These are phyloP conservation scores for Phytopythium chamaehyphon DNA, from an alignment of 352 stramenopile species.

Conservation along the genomic window DNA sequence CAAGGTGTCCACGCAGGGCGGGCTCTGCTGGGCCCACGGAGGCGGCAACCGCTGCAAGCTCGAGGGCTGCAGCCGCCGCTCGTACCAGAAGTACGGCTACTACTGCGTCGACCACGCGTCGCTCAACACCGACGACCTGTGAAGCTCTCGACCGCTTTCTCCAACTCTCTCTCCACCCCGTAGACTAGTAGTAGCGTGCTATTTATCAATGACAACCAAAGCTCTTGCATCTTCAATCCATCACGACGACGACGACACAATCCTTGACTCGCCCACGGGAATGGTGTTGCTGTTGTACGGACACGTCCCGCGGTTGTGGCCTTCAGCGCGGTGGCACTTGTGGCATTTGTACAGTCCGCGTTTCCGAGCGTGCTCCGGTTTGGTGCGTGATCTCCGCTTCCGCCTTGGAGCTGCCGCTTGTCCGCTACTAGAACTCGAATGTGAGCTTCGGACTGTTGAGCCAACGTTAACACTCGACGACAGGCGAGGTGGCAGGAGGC, in stretches of 20 bases:
- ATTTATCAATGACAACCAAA: too few relatives aligned
- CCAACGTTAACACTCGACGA: slow-evolving; percentile 10
- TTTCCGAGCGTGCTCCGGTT: slow-evolving; percentile 30
- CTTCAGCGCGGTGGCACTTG: slow-evolving; percentile 39
- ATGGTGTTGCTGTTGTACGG: slow-evolving; percentile 31
- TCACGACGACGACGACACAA: too few relatives aligned
- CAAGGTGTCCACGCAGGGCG: slow-evolving; percentile 59
- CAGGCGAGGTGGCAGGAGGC: slow-evolving; percentile 23
- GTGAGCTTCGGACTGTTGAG: background rate
- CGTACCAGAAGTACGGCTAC: slow-evolving; percentile 62
- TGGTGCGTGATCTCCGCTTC: slow-evolving; percentile 29
- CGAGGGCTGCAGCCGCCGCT: slow-evolving; percentile 48
- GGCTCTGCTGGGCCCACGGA: slow-evolving; percentile 71
- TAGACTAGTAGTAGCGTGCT: background rate
- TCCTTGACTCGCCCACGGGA: background rate
- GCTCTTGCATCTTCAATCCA: too few relatives aligned
- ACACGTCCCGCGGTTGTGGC: slow-evolving; percentile 50
- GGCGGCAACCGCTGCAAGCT: slow-evolving; percentile 55
- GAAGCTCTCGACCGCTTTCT: background rate
- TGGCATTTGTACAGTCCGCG: slow-evolving; percentile 50
- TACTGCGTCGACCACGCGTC: slow-evolving; percentile 44
- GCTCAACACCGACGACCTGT: slow-evolving; percentile 6
- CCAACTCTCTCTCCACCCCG: background rate
- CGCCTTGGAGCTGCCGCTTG: slow-evolving; percentile 10
- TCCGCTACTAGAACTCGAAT: slow-evolving; percentile 6